Base-by-base conservation (phyloP, 169 alveolate genomes). In the Plasmodium coatneyi region DNA sequence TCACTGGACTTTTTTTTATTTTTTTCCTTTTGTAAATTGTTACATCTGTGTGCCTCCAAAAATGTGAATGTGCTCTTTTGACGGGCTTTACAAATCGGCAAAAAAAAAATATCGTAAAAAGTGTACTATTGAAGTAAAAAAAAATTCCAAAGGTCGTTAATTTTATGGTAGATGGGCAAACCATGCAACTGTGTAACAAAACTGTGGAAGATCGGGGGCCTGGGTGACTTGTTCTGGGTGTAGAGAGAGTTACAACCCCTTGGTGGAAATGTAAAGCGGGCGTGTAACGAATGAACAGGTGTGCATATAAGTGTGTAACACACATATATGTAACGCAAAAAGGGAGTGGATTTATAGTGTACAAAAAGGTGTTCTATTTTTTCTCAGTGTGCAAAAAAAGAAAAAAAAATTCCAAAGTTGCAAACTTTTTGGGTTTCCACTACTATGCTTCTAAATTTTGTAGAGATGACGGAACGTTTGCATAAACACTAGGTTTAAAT, bases 181-280 rank as follows among this genome's bases (percentile, higher is more conserved):
- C n/a, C 76, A 66, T 66, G 39, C 76, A 66, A 66, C 22, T 66
- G 41, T 66, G 76, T 19, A 66, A 66, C 76, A 66, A 66, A 66
- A 66, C 16, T 66, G 76, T 66, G 60, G 60, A 49, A 14, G 60
- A 49, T 49, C 60, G 60, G 60, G 19, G 19, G 60, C 10, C n/a
- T 60, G 74, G 25, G 25, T 4, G 34, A 6, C 32, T 32, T 60
- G 74, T n/a, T 60, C 74, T 60, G 74, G 74, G 25, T 66, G 76
- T 66, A 66, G 76, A 66, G 36, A 4, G 36, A 66, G 76, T 66
- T 66, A 19, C 76, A 66, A 12, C 41, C 76, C 36, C 76, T 66
- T 66, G 36, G 16, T 66, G 34, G 36, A 25, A 66, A 66, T 19
- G 76, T 66, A 66, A 66, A 19, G 16, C 22, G 76, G 30, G 76